Evolutionary conservation across 192 early-diverging fungal species (phyloP).

Genomic region (Haplosporangium gracile): DNA sequence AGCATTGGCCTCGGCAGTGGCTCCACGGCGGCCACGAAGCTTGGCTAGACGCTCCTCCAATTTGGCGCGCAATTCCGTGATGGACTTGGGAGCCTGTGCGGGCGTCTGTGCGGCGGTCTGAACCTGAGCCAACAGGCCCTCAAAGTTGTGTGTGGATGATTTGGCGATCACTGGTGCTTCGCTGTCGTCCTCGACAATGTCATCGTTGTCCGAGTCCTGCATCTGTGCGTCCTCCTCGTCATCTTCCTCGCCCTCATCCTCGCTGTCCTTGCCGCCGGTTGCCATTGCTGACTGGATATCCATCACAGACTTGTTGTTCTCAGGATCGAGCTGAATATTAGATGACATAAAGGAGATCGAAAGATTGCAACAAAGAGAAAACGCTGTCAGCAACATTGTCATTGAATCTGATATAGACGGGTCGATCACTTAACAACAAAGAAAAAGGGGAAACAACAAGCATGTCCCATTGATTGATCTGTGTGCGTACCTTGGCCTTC

Average conservation of each 20-base stretch:
- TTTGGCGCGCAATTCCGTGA: constrained; percentile 35
- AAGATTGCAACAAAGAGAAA: background rate
- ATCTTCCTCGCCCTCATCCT: constrained; percentile 43
- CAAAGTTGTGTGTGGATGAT: constrained; percentile 43
- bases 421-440: background rate
- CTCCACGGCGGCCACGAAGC: constrained; percentile 40
- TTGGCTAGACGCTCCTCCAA: constrained; percentile 54
- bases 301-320: constrained; percentile 77
- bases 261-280: constrained; percentile 54
- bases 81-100: constrained; percentile 49
- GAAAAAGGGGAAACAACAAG: background rate
- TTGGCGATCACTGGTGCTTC: constrained; percentile 45
- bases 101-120: constrained; percentile 45
- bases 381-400: constrained; percentile 12
- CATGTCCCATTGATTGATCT: constrained; percentile 20
- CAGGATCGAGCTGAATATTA: constrained; percentile 79
- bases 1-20: constrained; percentile 38
- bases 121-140: constrained; percentile 41
- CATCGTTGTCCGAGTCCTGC: constrained; percentile 46
- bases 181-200: constrained; percentile 48
- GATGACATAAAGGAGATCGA: background rate
- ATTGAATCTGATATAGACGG: background rate
- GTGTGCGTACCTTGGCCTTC: constrained; percentile 76
- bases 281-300: constrained; percentile 71
- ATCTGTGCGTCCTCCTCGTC: constrained; percentile 43